phyloP scores from a whole-genome alignment of 441 rosid genomes.

The Raphanus hybrid region DNA sequence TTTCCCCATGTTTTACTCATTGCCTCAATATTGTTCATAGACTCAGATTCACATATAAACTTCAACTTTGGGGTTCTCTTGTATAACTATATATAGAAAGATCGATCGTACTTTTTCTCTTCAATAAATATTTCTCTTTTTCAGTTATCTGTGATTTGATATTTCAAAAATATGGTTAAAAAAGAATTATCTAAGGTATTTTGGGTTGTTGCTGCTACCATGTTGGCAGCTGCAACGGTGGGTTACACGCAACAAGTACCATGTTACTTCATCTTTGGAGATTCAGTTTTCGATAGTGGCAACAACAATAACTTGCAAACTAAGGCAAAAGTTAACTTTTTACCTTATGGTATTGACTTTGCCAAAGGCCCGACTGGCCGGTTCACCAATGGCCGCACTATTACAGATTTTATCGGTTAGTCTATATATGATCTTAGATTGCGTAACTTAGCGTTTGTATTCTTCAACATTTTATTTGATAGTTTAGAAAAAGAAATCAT shows the following conservation, averaged over 20 bases:
- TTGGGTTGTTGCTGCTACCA: constrained; percentile 13
- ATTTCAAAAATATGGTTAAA: constrained; percentile 1
- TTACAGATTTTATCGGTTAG: constrained; percentile 47
- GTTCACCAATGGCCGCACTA: constrained; percentile 50
- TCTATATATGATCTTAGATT: constrained; percentile 2
- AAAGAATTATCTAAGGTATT: background rate
- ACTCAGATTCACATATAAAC: constrained; percentile 13
- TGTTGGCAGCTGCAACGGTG: constrained; percentile 29
- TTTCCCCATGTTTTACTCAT: constrained; percentile 28
- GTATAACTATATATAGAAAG: background rate
- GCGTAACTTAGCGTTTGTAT: background rate
- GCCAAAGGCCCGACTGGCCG: constrained; percentile 55
- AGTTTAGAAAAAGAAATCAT: background rate
- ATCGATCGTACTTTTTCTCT: constrained; percentile 1
- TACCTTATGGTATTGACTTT: constrained; percentile 57
- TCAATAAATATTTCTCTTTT: background rate
- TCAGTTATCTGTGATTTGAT: background rate
- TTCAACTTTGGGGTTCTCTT: background rate
- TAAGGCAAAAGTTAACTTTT: constrained; percentile 44
- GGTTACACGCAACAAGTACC: constrained; percentile 42
- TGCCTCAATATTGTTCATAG: constrained; percentile 25
- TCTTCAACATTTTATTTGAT: background rate
- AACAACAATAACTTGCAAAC: constrained; percentile 47
- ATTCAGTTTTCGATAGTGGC: constrained; percentile 49
- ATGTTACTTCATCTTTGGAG: constrained; percentile 55